A percentile compares a stretch with the other conserved stretches of the same genome.
Evolutionary conservation across 208 protist species (phyloP).

Genomic region (Acanthamoeba culbertsoni): DNA sequence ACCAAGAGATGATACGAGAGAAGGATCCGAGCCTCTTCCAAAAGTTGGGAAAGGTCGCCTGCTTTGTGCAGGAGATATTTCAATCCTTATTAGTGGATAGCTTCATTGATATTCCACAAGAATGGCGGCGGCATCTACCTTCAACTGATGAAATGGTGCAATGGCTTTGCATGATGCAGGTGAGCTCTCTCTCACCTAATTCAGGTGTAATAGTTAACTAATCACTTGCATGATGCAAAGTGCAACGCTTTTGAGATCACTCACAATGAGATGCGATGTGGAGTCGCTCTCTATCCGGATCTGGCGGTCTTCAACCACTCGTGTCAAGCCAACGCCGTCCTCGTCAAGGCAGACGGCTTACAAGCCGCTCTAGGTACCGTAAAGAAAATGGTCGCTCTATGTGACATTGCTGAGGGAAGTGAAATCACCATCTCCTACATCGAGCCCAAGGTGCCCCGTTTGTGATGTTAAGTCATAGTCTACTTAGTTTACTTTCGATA

Average conservation of each 20-base stretch:
- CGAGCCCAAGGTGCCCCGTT: background rate
- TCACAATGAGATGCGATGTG: background rate
- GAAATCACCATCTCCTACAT: background rate
- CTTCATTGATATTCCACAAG: background rate
- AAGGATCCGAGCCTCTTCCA: background rate
- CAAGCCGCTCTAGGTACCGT: background rate
- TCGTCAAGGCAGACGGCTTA: background rate
- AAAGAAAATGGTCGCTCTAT: background rate
- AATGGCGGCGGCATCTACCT: background rate
- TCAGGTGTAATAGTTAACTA: background rate
- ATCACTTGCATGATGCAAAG: background rate
- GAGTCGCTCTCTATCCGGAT: background rate
- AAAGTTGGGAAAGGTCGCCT: background rate
- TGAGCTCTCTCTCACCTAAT: background rate
- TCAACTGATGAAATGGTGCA: background rate
- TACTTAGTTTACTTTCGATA: no score
- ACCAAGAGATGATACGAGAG: background rate
- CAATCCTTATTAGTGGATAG: background rate
- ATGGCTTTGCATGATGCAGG: background rate
- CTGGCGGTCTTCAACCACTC: conserved; percentile 6
- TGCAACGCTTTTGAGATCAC: conserved; percentile 29
- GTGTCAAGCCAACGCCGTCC: background rate
- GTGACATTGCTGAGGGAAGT: background rate
- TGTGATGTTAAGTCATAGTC: background rate
- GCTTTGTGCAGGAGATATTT: background rate